Base-by-base conservation (phyloP, 2,329 filamentous ascomycete species). In the Aspergillus glaucus region DNA sequence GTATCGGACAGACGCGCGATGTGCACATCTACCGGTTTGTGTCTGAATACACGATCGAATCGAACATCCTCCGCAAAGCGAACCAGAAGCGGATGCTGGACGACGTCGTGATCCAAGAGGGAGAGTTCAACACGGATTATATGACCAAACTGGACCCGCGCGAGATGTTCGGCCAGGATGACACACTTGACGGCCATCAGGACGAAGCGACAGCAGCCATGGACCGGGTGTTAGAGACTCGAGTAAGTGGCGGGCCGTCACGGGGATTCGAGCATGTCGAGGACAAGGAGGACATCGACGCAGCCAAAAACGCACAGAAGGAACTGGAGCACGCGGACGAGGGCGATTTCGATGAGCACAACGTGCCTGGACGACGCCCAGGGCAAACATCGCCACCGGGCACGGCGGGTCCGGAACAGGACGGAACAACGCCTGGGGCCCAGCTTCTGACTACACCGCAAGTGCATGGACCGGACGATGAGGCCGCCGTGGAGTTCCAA, bases 31-130 rank as follows among this genome's bases (percentile, higher is more conserved):
- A 97, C 72, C 89, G 92, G 2, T 84, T 97, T 17, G 84, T 95
- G 7, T 93, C 89, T 9, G 86, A 96, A 62, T 86, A 94, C 63
- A 98, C 93, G 0, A 97, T 98, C 51, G 93, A 98, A 69, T 92
- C 92, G 62, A 98, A 98, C 63, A 98, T 98, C 52, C 75, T 98
- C 36, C 88, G 92, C 55, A 97, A 97, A 64, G 90, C 90, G 10
- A 94, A 93, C 46, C 93, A 98, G 69, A 98, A 98, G 74, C 77
- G 94, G 60, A 90, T 98, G 81, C 79, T 98, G 0, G 93, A 98
- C 61, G 93, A 98, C 55, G 89, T 98, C 6, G 91, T 98, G 49
- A 98, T 98, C 57, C 94, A 98, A 64, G 93, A 97, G 66, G 93
- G 93, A 54, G 90, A 92, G 57, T 98, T 98, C 67, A 98, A 92